Conservation (phyloP, 148 eudicot species). For the Cornus suecica region DNA sequence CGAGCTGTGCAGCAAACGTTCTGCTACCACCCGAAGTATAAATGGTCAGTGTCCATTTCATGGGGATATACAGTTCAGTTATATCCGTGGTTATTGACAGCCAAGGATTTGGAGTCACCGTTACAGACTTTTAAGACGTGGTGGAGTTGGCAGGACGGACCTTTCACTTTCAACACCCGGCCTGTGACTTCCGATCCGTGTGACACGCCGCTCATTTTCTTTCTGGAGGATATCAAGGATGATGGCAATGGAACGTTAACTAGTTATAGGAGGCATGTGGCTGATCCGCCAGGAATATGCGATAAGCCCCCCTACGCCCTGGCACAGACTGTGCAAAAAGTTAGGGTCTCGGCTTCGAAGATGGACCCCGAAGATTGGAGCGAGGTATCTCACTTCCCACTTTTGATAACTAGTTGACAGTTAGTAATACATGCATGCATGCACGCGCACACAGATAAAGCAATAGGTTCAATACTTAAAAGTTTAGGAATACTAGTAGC, state of each 20-base stretch:
- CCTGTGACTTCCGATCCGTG: constrained; percentile 49
- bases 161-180: constrained; percentile 82
- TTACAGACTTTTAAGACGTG: constrained; percentile 76
- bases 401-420: too few species aligned
- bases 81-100: constrained; percentile 48
- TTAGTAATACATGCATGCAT: too few species aligned
- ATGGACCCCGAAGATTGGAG: constrained; percentile 45
- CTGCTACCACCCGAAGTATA: constrained; percentile 56
- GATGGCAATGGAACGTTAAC: constrained; percentile 36
- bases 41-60: constrained; percentile 82
- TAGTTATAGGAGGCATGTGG: constrained; percentile 40
- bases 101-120: constrained; percentile 55
- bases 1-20: constrained; percentile 66
- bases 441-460: neutral
- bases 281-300: constrained; percentile 34
- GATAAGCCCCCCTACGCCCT: constrained; percentile 27
- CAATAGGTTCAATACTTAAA: neutral
- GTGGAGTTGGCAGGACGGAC: constrained; percentile 67
- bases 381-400: constrained; percentile 41
- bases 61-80: constrained; percentile 94
- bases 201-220: constrained; percentile 54
- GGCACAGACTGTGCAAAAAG: constrained; percentile 36
- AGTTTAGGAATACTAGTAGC: too few species aligned
- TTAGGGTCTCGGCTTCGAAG: constrained; percentile 54
- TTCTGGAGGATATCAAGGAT: constrained; percentile 44